Evolutionary conservation across 805 yeast genomes (phyloP).

Genomic region (Suhomyces faveliae): DNA sequence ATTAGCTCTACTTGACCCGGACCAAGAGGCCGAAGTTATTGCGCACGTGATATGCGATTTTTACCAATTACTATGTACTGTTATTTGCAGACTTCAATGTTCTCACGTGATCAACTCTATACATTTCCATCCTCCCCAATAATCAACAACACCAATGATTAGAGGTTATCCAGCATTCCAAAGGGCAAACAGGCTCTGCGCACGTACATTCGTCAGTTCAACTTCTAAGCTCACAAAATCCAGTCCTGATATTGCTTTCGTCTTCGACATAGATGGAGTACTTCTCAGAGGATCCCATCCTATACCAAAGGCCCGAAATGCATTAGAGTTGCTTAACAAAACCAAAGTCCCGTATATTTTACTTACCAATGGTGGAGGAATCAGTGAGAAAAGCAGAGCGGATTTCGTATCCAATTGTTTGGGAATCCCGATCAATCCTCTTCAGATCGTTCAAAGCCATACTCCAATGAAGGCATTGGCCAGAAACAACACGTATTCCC

Average conservation of each 20-base stretch:
- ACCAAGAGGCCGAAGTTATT: no score
- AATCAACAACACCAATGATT: neutral
- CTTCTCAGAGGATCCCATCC: slow-evolving; percentile 69
- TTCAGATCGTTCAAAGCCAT: slow-evolving; percentile 81
- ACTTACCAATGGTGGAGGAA: slow-evolving; percentile 90
- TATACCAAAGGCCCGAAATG: slow-evolving; percentile 61
- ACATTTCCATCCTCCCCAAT: neutral
- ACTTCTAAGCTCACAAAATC: neutral
- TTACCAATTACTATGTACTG: no score
- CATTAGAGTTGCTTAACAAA: slow-evolving; percentile 53
- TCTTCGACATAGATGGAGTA: slow-evolving; percentile 79
- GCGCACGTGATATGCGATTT: no score
- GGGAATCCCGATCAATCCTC: slow-evolving; percentile 45
- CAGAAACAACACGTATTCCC: slow-evolving; percentile 41
- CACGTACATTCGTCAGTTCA: neutral
- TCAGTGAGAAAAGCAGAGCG: slow-evolving; percentile 60
- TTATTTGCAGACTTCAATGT: no score
- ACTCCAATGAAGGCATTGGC: slow-evolving; percentile 74
- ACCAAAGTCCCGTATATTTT: slow-evolving; percentile 72
- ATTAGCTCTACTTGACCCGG: no score
- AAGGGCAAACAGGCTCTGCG: neutral
- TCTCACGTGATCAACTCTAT: neutral
- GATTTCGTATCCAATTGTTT: slow-evolving; percentile 48
- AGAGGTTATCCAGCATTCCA: neutral
- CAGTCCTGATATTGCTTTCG: slow-evolving; percentile 24